phyloP scores from a whole-genome alignment of 1,284 basidiomycete genomes.

The Ceratobasidium sp. region DNA sequence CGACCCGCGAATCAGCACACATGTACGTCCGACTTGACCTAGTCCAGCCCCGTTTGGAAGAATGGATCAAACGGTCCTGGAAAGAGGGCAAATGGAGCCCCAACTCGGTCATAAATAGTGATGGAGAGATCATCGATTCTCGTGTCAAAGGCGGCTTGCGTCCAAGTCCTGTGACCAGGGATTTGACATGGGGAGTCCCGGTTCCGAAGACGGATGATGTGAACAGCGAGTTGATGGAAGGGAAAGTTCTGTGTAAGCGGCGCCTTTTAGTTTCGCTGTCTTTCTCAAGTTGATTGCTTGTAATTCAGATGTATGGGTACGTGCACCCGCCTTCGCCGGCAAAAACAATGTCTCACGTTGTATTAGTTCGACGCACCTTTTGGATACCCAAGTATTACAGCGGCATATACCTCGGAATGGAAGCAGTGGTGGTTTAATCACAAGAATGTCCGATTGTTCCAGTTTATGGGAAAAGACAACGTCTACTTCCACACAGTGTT shows the following conservation, averaged over 20 bases:
- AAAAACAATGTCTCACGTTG: neutral
- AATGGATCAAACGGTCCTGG: slow-evolving; percentile 86
- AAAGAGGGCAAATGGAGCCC: slow-evolving; percentile 89
- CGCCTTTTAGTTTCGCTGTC: neutral
- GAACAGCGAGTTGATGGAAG: slow-evolving; percentile 83
- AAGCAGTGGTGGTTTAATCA: slow-evolving; percentile 98
- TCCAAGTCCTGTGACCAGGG: slow-evolving; percentile 91
- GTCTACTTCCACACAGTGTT: slow-evolving; percentile 99
- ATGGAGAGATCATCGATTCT: slow-evolving; percentile 90
- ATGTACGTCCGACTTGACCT: slow-evolving; percentile 91
- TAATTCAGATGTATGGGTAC: slow-evolving; percentile 86
- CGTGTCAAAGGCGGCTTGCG: slow-evolving; percentile 87
- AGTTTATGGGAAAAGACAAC: slow-evolving; percentile 99
- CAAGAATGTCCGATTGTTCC: slow-evolving; percentile 89
- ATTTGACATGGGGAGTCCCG: slow-evolving; percentile 96
- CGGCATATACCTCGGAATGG: slow-evolving; percentile 95
- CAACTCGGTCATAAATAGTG: slow-evolving; percentile 87
- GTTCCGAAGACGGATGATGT: slow-evolving; percentile 77
- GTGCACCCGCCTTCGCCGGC: slow-evolving; percentile 46
- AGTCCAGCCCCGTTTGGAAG: slow-evolving; percentile 84
- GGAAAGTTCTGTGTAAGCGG: slow-evolving; percentile 92
- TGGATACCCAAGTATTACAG: slow-evolving; percentile 97
- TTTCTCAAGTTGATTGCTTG: slow-evolving; percentile 38
- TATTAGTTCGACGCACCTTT: slow-evolving; percentile 94
- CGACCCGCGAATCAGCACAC: slow-evolving; percentile 83